Conservation (phyloP, 2,329 filamentous ascomycete genomes). For the Colletotrichum kahawae region DNA sequence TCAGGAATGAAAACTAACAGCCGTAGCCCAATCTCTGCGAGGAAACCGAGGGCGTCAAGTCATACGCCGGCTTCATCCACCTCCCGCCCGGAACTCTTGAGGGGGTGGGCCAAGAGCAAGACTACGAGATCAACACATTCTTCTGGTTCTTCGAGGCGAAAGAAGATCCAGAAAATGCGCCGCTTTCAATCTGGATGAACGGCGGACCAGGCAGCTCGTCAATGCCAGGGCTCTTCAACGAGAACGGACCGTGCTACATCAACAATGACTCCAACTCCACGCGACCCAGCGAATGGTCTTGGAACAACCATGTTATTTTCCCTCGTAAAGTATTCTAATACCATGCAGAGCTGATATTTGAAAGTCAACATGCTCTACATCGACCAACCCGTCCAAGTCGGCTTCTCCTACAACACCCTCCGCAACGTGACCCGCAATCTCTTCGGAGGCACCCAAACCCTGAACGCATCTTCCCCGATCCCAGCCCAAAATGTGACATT, state of each 20-base stretch:
- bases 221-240: conserved; percentile 55
- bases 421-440: conserved; percentile 25
- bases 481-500: conserved; percentile 41
- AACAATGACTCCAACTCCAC: conserved; percentile 54
- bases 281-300: conserved; percentile 61
- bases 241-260: conserved; percentile 60
- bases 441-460: conserved; percentile 9
- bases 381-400: conserved; percentile 25
- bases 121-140: conserved; percentile 52
- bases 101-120: conserved; percentile 41
- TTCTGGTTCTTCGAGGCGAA: conserved; percentile 37
- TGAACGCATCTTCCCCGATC: conserved; percentile 19
- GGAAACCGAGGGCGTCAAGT: conserved; percentile 63
- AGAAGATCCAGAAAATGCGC: conserved; percentile 30
- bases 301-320: conserved; percentile 54
- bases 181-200: conserved; percentile 62
- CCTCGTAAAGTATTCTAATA: no score
- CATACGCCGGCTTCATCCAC: conserved; percentile 64
- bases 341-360: neutral
- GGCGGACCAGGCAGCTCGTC: conserved; percentile 63
- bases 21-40: conserved; percentile 61
- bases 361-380: conserved; percentile 27
- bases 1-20: no score
- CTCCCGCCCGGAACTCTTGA: conserved; percentile 43
- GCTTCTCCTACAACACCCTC: conserved; percentile 25